phyloP scores from a whole-genome alignment of 2,329 filamentous ascomycete genomes.

The Teratosphaeria destructans region DNA sequence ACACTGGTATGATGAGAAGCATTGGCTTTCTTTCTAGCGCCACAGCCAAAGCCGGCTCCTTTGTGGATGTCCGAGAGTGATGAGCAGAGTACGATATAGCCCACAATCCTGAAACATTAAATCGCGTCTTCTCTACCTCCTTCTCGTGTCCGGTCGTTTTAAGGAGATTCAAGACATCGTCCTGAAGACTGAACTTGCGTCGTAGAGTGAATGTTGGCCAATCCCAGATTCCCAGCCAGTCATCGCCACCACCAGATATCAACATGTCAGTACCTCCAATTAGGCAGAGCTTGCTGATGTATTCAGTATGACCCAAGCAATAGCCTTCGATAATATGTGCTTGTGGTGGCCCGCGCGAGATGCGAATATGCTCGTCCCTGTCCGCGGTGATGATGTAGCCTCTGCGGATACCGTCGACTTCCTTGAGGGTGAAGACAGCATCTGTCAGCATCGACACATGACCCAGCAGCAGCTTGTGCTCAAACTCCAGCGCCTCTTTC shows the following conservation, averaged over 20 bases:
- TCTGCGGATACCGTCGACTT: conserved; percentile 36
- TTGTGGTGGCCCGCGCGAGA: conserved; percentile 73
- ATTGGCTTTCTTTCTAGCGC: conserved; percentile 42
- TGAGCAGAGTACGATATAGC: conserved; percentile 43
- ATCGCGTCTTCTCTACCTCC: background rate
- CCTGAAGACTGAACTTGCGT: conserved; percentile 42
- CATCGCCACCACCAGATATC: conserved; percentile 79
- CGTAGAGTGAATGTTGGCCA: conserved; percentile 54
- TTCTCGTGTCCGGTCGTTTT: background rate
- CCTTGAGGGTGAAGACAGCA: conserved; percentile 46
- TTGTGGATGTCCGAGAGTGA: conserved; percentile 5
- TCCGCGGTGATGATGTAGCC: conserved; percentile 58
- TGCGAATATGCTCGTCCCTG: conserved; percentile 74
- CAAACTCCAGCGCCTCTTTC: conserved; percentile 48
- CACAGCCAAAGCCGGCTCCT: conserved; percentile 23
- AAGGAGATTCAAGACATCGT: background rate
- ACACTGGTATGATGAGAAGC: conserved; percentile 42
- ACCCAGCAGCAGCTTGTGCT: conserved; percentile 69
- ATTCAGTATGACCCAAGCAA: conserved; percentile 79
- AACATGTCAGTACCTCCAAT: conserved; percentile 51
- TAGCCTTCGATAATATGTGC: conserved; percentile 80
- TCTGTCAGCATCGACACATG: conserved; percentile 94
- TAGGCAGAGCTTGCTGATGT: conserved; percentile 67
- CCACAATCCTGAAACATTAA: conserved; percentile 12
- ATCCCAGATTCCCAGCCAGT: conserved; percentile 69